A percentile compares a stretch with the other conserved stretches of the same genome.
phyloP scores from a whole-genome alignment of 148 eudicot genomes.

The Vaccinium vitisidaea region DNA sequence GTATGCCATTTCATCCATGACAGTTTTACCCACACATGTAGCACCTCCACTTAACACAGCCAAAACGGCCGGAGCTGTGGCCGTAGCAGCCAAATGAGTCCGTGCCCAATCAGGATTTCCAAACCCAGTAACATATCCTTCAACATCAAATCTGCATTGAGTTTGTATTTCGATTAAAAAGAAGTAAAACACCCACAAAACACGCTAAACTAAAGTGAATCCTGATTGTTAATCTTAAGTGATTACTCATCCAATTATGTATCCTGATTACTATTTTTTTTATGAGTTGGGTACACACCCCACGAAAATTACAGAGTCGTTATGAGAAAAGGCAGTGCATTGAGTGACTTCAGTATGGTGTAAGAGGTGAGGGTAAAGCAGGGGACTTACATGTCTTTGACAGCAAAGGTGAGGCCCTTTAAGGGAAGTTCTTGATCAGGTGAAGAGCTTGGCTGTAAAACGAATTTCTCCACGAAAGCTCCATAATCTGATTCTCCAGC shows the following conservation, averaged over 20 bases:
- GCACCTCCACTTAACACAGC: slow-evolving; percentile 70
- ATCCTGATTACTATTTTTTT: background rate
- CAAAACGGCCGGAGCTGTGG: slow-evolving; percentile 66
- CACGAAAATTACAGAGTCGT: background rate
- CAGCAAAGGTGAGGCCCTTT: slow-evolving; percentile 73
- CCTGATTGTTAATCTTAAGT: background rate
- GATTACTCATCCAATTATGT: background rate
- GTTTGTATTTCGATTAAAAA: background rate
- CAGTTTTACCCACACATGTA: slow-evolving; percentile 77
- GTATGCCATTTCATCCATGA: slow-evolving; percentile 99
- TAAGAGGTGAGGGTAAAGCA: background rate
- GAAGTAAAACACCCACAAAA: background rate
- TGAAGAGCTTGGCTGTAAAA: slow-evolving; percentile 32
- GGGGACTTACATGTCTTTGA: slow-evolving; percentile 77
- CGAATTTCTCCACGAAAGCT: slow-evolving; percentile 79
- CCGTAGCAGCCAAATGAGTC: slow-evolving; percentile 65
- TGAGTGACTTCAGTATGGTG: background rate
- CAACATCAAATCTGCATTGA: slow-evolving; percentile 74
- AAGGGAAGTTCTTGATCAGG: slow-evolving; percentile 50
- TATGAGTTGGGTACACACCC: too few species aligned
- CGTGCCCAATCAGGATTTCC: slow-evolving; percentile 81
- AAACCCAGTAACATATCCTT: slow-evolving; percentile 68
- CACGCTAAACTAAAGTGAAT: background rate
- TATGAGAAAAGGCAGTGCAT: background rate
- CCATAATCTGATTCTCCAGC: slow-evolving; percentile 45